These are phyloP conservation scores for Aspergillus leporis DNA, from an alignment of 495 filamentous ascomycete species.

Conservation along the genomic window DNA sequence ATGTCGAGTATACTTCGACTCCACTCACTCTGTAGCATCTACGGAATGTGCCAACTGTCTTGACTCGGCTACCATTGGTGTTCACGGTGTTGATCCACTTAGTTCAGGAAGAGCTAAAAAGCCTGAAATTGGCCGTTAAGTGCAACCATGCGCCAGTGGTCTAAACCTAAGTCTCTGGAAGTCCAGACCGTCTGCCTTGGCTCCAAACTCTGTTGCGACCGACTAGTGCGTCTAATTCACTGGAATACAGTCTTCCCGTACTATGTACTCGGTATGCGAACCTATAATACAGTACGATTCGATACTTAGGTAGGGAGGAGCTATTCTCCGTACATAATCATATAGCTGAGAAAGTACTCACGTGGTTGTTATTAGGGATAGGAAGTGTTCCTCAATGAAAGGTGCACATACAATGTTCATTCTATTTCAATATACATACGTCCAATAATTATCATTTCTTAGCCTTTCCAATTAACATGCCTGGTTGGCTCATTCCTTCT, in stretches of 20 bases:
- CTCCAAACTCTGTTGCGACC: conserved; percentile 1
- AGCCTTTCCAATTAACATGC: conserved; percentile 5
- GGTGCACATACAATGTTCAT: not conserved
- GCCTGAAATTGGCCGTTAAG: not conserved
- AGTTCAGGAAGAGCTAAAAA: conserved; percentile 1
- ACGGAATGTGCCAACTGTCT: too few species aligned
- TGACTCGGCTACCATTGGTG: not conserved
- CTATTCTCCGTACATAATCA: not conserved
- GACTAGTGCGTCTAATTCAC: not conserved
- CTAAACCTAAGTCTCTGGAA: too few species aligned
- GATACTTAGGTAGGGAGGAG: not conserved
- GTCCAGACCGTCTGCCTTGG: conserved; percentile 2
- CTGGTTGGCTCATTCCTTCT: not conserved
- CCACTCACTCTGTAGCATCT: too few species aligned
- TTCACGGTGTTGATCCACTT: not conserved
- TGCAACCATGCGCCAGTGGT: too few species aligned
- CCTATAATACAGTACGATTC: not conserved
- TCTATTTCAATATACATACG: conserved; percentile 8
- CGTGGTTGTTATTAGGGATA: not conserved
- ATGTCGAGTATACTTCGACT: too few species aligned
- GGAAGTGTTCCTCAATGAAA: not conserved
- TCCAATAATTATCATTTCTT: conserved; percentile 3
- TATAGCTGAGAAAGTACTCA: not conserved
- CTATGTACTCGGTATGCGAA: not conserved
- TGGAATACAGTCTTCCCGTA: not conserved